Base-by-base conservation (phyloP, 805 yeast species). In the Myxozyma sirexii region DNA sequence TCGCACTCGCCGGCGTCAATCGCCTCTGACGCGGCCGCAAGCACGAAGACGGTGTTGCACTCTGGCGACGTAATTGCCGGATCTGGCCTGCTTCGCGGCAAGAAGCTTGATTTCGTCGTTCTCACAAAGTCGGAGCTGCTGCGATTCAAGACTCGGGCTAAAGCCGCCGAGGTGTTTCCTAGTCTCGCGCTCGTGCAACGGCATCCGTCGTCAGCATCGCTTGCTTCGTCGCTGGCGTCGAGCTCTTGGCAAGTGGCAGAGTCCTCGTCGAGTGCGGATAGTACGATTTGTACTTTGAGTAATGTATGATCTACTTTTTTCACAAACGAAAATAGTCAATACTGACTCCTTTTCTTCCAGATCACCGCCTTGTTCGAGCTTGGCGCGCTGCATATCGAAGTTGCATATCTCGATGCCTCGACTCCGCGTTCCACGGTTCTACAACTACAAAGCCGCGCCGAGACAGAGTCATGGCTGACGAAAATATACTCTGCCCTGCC, bases 21-120 rank as follows among this genome's bases (percentile, higher is more conserved):
- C 33, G 13, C 53, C 21, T 48, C 35, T 3, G 24, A 21, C 27
- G 17, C 54, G 19, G 26, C 54, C 17, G 31, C 51, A 38, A 29
- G 10, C 10, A 10, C 10, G 6, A 29, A 29, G 33, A 29, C 33
- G 6, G 21, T 59, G n/a, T n/a, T 60, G 15, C 54, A 60, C 42
- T 21, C 73, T 10, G 66, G 68, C 24, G 66, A 66, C 41, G 66
- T 67, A 33, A 51, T 59, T 43, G 54, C 67, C 15, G 31, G 59
- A 24, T 37, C 66, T 7, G 64, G 67, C n/a, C 60, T 66, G 26
- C 56, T 66, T 8, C 65, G 69, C 19, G 64, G 66, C 27, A 67
- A 65, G 51, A 67, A 65, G 47, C 41, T 27, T 23, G 69, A 67
- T 17, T 67, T 43, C 31, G 15, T 67, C 19, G 69, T 67, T 15